These are phyloP conservation scores for Penicillium longicatenatum DNA, from an alignment of 495 filamentous ascomycete genomes.

Conservation along the genomic window DNA sequence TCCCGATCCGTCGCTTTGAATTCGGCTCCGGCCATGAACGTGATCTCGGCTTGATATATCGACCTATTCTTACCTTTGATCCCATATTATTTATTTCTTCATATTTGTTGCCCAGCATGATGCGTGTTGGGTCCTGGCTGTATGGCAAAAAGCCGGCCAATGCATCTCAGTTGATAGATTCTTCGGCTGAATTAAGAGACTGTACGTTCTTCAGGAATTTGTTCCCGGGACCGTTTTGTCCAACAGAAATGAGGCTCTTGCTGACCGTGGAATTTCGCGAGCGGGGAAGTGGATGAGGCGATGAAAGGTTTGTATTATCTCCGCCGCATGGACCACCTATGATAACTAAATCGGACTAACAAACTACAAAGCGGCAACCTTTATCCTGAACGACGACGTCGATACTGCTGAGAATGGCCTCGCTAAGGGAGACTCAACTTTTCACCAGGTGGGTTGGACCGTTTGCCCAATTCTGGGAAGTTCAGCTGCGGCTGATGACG, in stretches of 20 bases:
- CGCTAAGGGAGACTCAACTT: constrained; percentile 76
- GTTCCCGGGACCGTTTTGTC: constrained; percentile 2
- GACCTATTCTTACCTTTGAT: constrained; percentile 2
- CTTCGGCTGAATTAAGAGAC: constrained; percentile 59
- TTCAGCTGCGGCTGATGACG: constrained; percentile 8
- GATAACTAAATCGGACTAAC: background rate
- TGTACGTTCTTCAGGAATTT: constrained; percentile 42
- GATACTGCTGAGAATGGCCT: constrained; percentile 79
- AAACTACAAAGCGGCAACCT: constrained; percentile 44
- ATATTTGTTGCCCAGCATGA: constrained; percentile 29
- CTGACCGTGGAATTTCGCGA: constrained; percentile 19
- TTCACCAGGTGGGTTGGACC: constrained; percentile 65
- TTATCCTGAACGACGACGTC: constrained; percentile 94
- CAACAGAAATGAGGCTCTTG: constrained; percentile 7
- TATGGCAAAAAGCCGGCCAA: constrained; percentile 53
- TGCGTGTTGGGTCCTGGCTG: constrained; percentile 57
- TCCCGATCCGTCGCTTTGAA: constrained; percentile 30
- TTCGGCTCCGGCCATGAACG: constrained; percentile 1
- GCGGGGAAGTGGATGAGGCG: constrained; percentile 60
- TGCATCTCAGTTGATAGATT: constrained; percentile 58
- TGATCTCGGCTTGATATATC: background rate
- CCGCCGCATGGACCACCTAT: background rate
- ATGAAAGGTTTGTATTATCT: constrained; percentile 51
- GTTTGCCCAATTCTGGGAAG: constrained; percentile 2
- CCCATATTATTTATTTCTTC: constrained; percentile 1